A percentile compares a stretch with the other conserved stretches of the same genome.
phyloP scores from a whole-genome alignment of 2,329 filamentous ascomycete genomes.

The Trichoderma atrobrunneum region DNA sequence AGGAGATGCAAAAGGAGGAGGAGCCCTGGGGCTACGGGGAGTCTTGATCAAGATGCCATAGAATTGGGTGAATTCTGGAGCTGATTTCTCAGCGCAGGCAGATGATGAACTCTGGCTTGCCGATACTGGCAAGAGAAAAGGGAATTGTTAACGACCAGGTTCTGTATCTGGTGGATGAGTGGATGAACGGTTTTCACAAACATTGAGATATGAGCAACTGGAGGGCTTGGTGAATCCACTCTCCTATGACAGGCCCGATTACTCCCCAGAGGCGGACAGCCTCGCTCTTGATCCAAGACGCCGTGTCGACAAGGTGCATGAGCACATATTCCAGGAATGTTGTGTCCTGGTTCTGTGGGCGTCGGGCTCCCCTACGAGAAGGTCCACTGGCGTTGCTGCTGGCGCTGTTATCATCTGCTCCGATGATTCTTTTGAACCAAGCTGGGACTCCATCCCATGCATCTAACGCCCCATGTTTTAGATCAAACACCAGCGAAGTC shows the following conservation, averaged over 20 bases:
- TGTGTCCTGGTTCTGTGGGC: background rate
- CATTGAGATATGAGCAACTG: background rate
- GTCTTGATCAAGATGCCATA: constrained; percentile 7
- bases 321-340: background rate
- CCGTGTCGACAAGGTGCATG: background rate
- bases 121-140: background rate
- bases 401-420: background rate
- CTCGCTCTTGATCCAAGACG: background rate
- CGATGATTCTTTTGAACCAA: constrained; percentile 14
- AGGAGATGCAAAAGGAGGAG: background rate
- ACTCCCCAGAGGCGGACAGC: background rate
- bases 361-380: background rate
- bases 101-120: background rate
- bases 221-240: background rate
- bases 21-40: background rate
- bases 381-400: background rate
- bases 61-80: constrained; percentile 1
- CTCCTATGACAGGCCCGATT: background rate
- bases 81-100: background rate
- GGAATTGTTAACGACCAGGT: background rate
- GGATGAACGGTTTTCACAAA: background rate
- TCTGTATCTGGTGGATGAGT: background rate
- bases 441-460: constrained; percentile 11
- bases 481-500: constrained; percentile 7
- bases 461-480: background rate